Evolutionary conservation across 2,329 filamentous ascomycete species (phyloP).

Genomic region (Juglanconis sp.): DNA sequence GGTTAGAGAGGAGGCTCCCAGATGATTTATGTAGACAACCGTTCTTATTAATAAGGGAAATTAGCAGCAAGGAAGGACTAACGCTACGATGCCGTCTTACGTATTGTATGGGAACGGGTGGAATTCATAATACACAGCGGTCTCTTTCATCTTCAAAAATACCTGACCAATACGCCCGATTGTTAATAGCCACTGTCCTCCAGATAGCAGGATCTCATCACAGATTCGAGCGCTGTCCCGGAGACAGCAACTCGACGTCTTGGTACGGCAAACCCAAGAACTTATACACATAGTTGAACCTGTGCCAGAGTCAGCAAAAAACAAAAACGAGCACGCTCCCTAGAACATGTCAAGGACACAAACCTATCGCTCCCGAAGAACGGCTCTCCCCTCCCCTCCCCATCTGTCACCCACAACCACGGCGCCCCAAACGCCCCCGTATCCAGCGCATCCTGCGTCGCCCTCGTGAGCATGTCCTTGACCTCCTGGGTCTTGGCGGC

Average conservation of each 20-base stretch:
- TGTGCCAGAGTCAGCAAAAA: constrained; percentile 23
- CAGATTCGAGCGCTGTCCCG: constrained; percentile 33
- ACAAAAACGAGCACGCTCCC: not conserved
- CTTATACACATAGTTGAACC: constrained; percentile 67
- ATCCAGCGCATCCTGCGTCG: constrained; percentile 60
- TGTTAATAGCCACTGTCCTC: not conserved
- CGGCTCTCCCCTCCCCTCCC: constrained; percentile 56
- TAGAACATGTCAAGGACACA: constrained; percentile 18
- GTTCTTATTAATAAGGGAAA: too few species aligned
- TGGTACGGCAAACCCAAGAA: constrained; percentile 60
- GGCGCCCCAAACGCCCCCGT: constrained; percentile 73
- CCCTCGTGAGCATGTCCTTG: constrained; percentile 42
- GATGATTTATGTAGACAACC: too few species aligned
- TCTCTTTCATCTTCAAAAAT: too few species aligned
- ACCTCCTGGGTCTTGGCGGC: constrained; percentile 45
- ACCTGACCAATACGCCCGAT: not conserved
- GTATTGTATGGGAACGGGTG: too few species aligned
- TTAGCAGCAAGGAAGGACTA: too few species aligned
- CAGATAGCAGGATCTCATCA: constrained; percentile 16
- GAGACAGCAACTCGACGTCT: constrained; percentile 45
- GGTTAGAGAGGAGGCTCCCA: too few species aligned
- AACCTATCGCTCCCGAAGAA: constrained; percentile 76
- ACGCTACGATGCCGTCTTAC: too few species aligned
- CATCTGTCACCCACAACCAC: constrained; percentile 68
- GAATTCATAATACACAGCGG: too few species aligned